Evolutionary conservation across 2,329 filamentous ascomycete genomes (phyloP), one percentile per base, ranked within the genome.

Genomic region (Daldinia eschscholtzii): DNA sequence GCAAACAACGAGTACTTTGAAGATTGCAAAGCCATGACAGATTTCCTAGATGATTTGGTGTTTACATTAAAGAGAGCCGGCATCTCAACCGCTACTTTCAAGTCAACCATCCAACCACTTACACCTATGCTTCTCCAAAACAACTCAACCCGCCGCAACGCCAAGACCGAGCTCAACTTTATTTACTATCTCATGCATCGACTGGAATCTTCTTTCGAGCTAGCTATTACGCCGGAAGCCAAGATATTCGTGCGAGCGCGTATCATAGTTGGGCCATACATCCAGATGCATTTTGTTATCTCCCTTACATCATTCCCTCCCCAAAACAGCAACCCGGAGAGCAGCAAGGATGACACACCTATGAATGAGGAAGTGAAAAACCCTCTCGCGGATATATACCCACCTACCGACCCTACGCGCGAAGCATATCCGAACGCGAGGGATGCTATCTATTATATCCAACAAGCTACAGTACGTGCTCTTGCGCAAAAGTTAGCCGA

Each of bases 361-460:
- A 44, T n/a, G 55, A 52, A 66, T 64, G 30, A 65, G 63, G 44
- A 55, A 69, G 5, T 56, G 65, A n/a, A 55, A n/a, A 80, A 79
- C 64, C 72, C 77, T 2, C 75, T 87, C 1, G 76, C 80, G 2
- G 60, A 69, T 4, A 67, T 78, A 15, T 86, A 83, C 68, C 80
- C 83, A 0, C 85, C 85, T 0, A 81, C 81, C 57, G 77, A 79
- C 28, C 83, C 83, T 1, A 81, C 79, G 61, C 74, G 77, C 10
- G 81, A 84, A 26, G 78, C 79, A 5, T 88, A 86, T 68, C 80
- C 83, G 0, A 80, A 81, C 68, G 76, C 84, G 15, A 68, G 73
- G 9, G 83, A 84, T 37, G 79, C 86, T 5, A 76, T 80, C 12
- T 81, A 82, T 69, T 87, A 87, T 74, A 71, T 88, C 7, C 77